Conservation (phyloP, 1,284 basidiomycete genomes). For the Sanguinoderma infundibulare region DNA sequence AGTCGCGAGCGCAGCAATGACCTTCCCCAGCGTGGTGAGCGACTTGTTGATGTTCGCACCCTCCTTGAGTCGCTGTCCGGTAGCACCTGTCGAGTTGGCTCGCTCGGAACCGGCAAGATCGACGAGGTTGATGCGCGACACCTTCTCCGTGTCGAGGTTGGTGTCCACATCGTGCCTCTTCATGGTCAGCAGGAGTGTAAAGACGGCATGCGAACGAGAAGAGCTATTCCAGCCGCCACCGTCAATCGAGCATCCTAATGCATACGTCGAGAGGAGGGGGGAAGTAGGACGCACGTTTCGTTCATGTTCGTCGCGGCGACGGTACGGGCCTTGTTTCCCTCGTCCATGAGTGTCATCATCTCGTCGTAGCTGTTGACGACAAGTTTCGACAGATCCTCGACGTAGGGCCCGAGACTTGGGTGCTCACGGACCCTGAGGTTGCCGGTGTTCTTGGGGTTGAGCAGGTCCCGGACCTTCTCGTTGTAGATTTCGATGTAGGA, state of each 20-base stretch:
- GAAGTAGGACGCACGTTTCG: conserved; percentile 72
- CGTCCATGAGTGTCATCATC: conserved; percentile 99
- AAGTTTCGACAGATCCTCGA: conserved; percentile 95
- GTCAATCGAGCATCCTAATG: neutral
- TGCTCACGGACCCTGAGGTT: conserved; percentile 97
- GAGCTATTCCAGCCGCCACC: conserved; percentile 54
- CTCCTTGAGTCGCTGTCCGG: conserved; percentile 92
- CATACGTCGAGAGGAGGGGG: neutral
- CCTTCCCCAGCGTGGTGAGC: conserved; percentile 95
- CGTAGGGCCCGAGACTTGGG: conserved; percentile 93
- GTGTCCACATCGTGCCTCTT: conserved; percentile 84
- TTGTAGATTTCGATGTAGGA: conserved; percentile 99
- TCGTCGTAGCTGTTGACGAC: conserved; percentile 91
- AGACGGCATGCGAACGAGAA: conserved; percentile 97
- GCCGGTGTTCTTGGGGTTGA: conserved; percentile 97
- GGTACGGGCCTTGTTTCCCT: conserved; percentile 97
- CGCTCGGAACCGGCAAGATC: conserved; percentile 98
- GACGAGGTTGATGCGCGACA: conserved; percentile 93
- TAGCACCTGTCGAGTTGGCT: conserved; percentile 97
- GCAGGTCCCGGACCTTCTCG: conserved; percentile 96
- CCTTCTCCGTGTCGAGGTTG: conserved; percentile 93
- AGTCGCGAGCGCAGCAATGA: conserved; percentile 90
- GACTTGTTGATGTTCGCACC: conserved; percentile 99
- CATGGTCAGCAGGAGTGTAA: conserved; percentile 93
- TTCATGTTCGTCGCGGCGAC: conserved; percentile 99